These are phyloP conservation scores for Prunus davidiana DNA, from an alignment of 306 rosid species.

Conservation along the genomic window DNA sequence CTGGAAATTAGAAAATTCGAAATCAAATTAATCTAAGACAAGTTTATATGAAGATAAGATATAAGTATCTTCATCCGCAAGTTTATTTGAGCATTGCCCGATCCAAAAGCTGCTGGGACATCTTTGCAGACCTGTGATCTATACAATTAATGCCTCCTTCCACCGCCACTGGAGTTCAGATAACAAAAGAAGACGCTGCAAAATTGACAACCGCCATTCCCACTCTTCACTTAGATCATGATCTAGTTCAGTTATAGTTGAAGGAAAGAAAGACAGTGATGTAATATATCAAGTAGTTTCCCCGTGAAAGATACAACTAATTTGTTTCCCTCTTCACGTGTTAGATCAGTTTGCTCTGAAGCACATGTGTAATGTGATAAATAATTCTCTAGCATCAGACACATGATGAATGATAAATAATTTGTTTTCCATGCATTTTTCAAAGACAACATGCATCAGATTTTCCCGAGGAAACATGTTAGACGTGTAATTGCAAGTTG, in stretches of 20 bases:
- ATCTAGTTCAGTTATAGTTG: too few relatives aligned
- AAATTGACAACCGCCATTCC: too few relatives aligned
- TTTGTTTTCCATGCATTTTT: too few relatives aligned
- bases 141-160: conserved; percentile 84
- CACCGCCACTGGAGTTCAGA: conserved; percentile 93
- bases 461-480: neutral
- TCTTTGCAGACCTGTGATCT: conserved; percentile 63
- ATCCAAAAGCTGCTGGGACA: conserved; percentile 79
- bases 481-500: conserved; percentile 8
- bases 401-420: too few relatives aligned
- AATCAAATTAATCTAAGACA: neutral
- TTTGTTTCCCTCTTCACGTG: too few relatives aligned
- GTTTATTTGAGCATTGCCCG: conserved; percentile 56
- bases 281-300: too few relatives aligned
- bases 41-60: neutral
- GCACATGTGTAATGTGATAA: conserved; percentile 18
- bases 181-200: conserved; percentile 42
- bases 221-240: too few relatives aligned
- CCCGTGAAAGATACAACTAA: too few relatives aligned
- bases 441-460: conserved; percentile 14
- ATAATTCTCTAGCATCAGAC: too few relatives aligned
- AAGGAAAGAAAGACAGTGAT: too few relatives aligned
- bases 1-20: too few relatives aligned
- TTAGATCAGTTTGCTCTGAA: conserved; percentile 29
- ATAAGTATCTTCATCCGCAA: neutral